Conservation (phyloP, 805 yeast genomes). For the Metschnikowia henanensis region DNA sequence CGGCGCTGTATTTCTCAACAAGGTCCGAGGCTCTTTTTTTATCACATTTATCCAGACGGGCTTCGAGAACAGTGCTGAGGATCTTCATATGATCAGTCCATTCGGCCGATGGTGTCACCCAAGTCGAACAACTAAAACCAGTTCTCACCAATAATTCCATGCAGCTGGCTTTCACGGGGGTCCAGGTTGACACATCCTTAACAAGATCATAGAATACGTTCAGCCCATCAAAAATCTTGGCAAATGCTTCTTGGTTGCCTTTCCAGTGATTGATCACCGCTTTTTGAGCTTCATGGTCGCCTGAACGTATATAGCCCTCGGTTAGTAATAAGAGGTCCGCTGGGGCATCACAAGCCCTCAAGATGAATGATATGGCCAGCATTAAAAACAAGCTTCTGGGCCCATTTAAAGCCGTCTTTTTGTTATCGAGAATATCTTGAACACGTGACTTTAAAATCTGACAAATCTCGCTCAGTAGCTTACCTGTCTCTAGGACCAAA, state of each 20-base stretch:
- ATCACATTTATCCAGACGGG: conserved; percentile 1
- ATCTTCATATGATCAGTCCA: conserved; percentile 1
- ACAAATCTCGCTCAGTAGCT: not conserved
- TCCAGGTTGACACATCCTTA: not conserved
- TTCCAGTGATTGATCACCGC: conserved; percentile 7
- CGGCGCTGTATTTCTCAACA: conserved; percentile 3
- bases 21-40: not conserved
- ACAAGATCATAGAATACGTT: not conserved
- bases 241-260: not conserved
- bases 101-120: not conserved
- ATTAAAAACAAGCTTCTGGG: conserved; percentile 35
- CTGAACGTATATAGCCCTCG: not conserved
- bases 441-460: not conserved
- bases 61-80: conserved; percentile 3
- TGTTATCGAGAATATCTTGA: not conserved
- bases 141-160: conserved; percentile 1
- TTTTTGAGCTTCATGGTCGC: conserved; percentile 8
- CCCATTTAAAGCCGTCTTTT: conserved; percentile 5
- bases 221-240: not conserved
- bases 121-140: not conserved
- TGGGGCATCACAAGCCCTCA: conserved; percentile 17
- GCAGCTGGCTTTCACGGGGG: not conserved
- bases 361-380: conserved; percentile 20
- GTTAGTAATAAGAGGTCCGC: not conserved
- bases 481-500: conserved; percentile 2